A percentile compares a stretch with the other conserved stretches of the same genome.
These are phyloP conservation scores for Botrytis medusae DNA, from an alignment of 2,329 filamentous ascomycete genomes.

Conservation along the genomic window DNA sequence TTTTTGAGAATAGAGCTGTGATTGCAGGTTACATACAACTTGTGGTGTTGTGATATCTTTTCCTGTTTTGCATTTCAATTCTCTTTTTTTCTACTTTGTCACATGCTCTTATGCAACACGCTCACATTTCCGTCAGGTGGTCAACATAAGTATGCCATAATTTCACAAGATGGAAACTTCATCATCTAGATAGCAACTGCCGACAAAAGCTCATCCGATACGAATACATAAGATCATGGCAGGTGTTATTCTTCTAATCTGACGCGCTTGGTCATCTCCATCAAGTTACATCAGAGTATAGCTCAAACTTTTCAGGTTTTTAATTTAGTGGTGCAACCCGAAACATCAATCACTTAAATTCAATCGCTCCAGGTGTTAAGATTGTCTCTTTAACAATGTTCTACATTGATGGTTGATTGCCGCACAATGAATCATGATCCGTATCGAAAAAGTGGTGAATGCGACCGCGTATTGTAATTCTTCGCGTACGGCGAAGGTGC, in stretches of 20 bases:
- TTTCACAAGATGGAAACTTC: not conserved
- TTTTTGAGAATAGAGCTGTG: not conserved
- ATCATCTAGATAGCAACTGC: too few relatives aligned
- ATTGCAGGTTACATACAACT: not conserved
- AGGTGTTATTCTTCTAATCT: not conserved
- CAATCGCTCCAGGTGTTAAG: not conserved
- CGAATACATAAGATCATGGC: not conserved
- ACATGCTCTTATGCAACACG: not conserved
- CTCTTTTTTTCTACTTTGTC: not conserved
- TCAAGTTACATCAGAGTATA: not conserved
- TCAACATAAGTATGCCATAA: not conserved
- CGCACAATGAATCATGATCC: not conserved
- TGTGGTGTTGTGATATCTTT: not conserved
- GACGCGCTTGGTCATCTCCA: not conserved
- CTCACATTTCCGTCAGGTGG: not conserved
- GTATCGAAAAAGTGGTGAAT: not conserved
- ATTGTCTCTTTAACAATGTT: not conserved
- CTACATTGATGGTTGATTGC: not conserved
- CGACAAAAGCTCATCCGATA: not conserved
- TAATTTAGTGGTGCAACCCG: not conserved
- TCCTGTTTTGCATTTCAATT: not conserved
- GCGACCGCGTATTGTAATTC: not conserved
- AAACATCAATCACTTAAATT: too few relatives aligned
- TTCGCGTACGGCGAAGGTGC: not conserved
- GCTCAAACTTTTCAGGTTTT: not conserved